These are phyloP conservation scores for Camellia oleifera DNA, from an alignment of 179 eudicot species.

Conservation along the genomic window DNA sequence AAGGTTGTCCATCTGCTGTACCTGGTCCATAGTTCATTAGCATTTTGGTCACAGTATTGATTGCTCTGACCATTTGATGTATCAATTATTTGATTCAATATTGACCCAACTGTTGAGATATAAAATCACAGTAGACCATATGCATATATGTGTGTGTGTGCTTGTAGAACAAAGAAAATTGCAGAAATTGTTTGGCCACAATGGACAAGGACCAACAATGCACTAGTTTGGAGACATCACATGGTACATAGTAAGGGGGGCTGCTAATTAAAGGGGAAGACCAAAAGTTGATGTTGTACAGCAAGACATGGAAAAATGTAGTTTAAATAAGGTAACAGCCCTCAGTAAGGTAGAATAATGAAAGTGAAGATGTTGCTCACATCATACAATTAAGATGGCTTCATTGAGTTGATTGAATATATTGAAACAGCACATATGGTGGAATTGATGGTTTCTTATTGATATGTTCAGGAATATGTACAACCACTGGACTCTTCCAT, in stretches of 20 bases:
- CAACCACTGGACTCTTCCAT: background rate
- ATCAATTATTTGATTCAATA: background rate
- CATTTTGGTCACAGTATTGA: background rate
- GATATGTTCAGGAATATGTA: background rate
- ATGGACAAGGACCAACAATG: background rate
- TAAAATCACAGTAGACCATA: background rate
- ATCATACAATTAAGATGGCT: background rate
- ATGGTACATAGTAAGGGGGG: background rate
- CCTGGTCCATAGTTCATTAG: background rate
- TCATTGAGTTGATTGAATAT: background rate
- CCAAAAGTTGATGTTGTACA: background rate
- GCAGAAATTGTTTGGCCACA: background rate
- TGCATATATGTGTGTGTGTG: background rate
- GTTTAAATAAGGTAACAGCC: background rate
- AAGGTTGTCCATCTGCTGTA: background rate
- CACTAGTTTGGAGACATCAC: background rate
- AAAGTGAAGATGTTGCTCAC: background rate
- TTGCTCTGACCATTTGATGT: background rate
- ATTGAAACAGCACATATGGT: background rate
- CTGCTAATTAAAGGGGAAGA: constrained; percentile 4
- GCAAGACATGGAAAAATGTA: background rate
- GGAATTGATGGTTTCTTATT: constrained; percentile 2
- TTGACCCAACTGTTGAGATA: background rate
- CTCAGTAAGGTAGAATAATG: background rate
- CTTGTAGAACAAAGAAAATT: background rate